Base-by-base conservation (phyloP, 2,329 filamentous ascomycete species). In the Xylariaceae sp. region DNA sequence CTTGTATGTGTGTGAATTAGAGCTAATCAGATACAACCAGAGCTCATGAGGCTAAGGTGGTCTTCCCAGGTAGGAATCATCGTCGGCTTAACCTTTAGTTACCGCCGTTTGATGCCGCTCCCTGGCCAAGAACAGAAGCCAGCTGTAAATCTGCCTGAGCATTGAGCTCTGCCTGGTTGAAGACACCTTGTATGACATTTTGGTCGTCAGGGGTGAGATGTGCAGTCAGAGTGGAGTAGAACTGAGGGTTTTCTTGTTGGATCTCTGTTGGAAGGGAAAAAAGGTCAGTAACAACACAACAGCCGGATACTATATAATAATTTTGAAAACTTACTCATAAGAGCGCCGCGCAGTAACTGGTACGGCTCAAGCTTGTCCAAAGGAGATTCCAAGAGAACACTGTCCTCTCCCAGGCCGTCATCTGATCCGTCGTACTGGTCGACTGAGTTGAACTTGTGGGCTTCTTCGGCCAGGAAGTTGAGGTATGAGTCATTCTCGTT, bases 311-410 rank as follows among this genome's bases (percentile, higher is more conserved):
- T 10, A n/a, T 13, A 48, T 2, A 13, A 2, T 55, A 6, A 18
- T 35, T 18, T 18, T 30, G 23, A 30, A 7, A 23, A 85, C 90
- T 75, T 85, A 96, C 92, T 88, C 71, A 93, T 75, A 66, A 97
- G 79, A 15, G 90, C 87, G 62, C 83, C 81, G 73, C 91, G 88
- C 82, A 99, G 97, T 63, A 96, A 80, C 72, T 87, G 84, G 71
- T 99, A 99, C 2, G 93, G 92, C 76, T 99, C 94, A 63, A 99
- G 82, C 77, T 94, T 94, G 75, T 99, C 94, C 23, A 99, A 81
- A 13, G 93, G 92, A 10, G 93, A 96, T 75, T 99, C 94, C 2
- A 99, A 84, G 55, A 97, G 80, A 60, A 90, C 89, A 73, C 92
- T 93, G 69, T 97, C 94, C 74, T 97, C 93, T 15, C 95, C 85